Conservation (phyloP, 1,139 yeast genomes). For the Yamadazyma membranifaciens region DNA sequence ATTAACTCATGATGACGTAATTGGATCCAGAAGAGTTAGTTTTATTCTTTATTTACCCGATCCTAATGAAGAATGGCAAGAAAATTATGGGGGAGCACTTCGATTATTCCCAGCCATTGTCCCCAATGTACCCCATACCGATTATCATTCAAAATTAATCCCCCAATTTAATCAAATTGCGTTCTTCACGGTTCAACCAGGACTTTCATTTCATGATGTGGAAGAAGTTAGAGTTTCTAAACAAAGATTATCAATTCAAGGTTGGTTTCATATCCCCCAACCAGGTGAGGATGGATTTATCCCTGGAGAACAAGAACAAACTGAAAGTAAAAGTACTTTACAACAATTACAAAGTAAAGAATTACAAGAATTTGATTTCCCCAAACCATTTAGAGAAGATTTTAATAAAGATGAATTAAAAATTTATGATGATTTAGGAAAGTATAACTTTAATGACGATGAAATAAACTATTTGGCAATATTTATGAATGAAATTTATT, state of each 20-base stretch:
- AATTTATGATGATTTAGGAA: slow-evolving; percentile 21
- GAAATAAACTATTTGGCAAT: slow-evolving; percentile 49
- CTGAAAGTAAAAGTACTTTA: slow-evolving; percentile 74
- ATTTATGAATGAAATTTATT: slow-evolving; percentile 57
- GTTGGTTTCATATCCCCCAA: slow-evolving; percentile 99
- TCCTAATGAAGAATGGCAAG: slow-evolving; percentile 85
- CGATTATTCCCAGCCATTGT: slow-evolving; percentile 82
- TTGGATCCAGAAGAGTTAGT: slow-evolving; percentile 91
- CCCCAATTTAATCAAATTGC: slow-evolving; percentile 97
- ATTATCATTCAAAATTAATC: slow-evolving; percentile 63
- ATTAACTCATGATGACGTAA: slow-evolving; percentile 95
- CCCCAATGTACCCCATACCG: slow-evolving; percentile 88
- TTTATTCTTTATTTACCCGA: slow-evolving; percentile 91
- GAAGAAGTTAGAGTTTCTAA: slow-evolving; percentile 93
- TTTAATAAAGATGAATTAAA: slow-evolving; percentile 29
- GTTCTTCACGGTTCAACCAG: slow-evolving; percentile 94
- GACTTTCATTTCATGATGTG: slow-evolving; percentile 94
- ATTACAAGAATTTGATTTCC: slow-evolving; percentile 78
- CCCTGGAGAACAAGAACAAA: slow-evolving; percentile 74
- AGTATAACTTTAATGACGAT: slow-evolving; percentile 20
- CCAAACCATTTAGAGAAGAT: slow-evolving; percentile 49
- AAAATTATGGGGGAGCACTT: slow-evolving; percentile 88
- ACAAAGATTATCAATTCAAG: slow-evolving; percentile 89
- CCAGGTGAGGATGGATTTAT: slow-evolving; percentile 82
- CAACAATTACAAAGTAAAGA: slow-evolving; percentile 79